Evolutionary conservation across 352 stramenopile genomes (phyloP), one percentile per base, ranked within the genome.

Genomic region (Phytophthora cactorum): DNA sequence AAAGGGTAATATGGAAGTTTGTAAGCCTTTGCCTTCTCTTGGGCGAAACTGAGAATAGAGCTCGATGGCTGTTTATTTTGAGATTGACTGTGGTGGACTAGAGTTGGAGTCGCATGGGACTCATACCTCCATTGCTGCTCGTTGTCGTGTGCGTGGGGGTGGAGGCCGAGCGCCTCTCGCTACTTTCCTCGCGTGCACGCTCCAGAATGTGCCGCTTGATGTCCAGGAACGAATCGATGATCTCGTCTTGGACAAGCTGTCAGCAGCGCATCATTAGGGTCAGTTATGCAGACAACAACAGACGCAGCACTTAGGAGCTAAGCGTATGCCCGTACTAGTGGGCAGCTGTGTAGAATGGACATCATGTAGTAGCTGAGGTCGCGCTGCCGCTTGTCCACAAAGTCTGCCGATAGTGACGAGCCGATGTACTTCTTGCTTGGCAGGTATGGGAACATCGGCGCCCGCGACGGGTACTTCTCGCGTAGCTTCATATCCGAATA

Each of bases 351-450:
- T n/a, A 96, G 71, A 60, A 96, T 90, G 12, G 88, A 90, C 51
- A 88, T 90, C 54, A 96, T 82, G 72, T 96, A 96, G 66, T 93
- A 90, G 28, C 84, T 84, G n/a, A 96, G 80, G 17, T 96, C 83
- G 36, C 88, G 88, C 69, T 94, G 88, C 31, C 88, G 84, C 66
- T 93, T 93, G 74, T 96, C 88, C 47, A 96, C 86, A 70, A 96
- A 92, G 41, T 96, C 88, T 3, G 79, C 82, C 47, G 86, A 92
- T 9, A 96, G 70, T 49, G 88, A 96, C 41, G 88, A 94, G 12
- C 88, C 88, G 44, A 96, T 91, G 59, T 93, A 91, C 57, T 94
- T 96, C 61, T 96, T 96, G 74, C 88, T 94, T 25, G 88, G 88
- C 27, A 96, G 69, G 55, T 81, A 84, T 25, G 86, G 88, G 50